These are phyloP conservation scores for Ceratopteris richardii DNA, from an alignment of 75 land plant species.

Conservation along the genomic window DNA sequence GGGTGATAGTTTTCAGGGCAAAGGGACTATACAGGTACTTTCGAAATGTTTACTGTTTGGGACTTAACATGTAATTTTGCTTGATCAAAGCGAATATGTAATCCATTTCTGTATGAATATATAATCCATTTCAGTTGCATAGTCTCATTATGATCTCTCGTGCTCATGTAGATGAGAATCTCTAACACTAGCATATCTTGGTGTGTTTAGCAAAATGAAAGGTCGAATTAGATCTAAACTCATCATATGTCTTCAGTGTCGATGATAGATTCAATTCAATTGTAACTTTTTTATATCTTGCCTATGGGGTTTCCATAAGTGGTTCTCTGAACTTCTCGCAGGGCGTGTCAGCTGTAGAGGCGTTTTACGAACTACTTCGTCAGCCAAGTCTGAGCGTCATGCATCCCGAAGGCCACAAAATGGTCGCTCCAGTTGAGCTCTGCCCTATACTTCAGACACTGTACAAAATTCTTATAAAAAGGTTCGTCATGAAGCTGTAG, in stretches of 20 bases:
- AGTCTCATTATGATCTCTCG: too few relatives aligned
- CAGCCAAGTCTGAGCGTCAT: conserved; percentile 42
- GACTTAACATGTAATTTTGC: neutral
- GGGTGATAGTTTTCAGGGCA: conserved; percentile 51
- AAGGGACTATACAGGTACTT: conserved; percentile 48
- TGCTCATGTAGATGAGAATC: neutral
- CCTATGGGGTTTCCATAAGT: neutral
- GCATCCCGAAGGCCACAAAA: conserved; percentile 34
- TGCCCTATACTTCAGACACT: conserved; percentile 42
- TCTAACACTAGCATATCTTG: neutral
- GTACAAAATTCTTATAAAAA: conserved; percentile 37
- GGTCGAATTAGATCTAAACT: too few relatives aligned
- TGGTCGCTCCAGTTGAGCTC: conserved; percentile 38
- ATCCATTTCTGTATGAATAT: neutral
- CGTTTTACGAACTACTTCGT: conserved; percentile 40
- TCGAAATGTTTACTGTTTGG: neutral
- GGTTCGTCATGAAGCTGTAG: too few relatives aligned
- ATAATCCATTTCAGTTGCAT: too few relatives aligned
- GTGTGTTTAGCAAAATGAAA: too few relatives aligned
- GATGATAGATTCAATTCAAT: neutral
- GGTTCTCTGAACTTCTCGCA: conserved; percentile 1
- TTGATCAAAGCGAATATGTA: too few relatives aligned
- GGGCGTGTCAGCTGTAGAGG: conserved; percentile 53
- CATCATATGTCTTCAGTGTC: too few relatives aligned
- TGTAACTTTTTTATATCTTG: neutral